Conservation (phyloP, 306 rosid species). For the Sechiopsis laciniata region DNA sequence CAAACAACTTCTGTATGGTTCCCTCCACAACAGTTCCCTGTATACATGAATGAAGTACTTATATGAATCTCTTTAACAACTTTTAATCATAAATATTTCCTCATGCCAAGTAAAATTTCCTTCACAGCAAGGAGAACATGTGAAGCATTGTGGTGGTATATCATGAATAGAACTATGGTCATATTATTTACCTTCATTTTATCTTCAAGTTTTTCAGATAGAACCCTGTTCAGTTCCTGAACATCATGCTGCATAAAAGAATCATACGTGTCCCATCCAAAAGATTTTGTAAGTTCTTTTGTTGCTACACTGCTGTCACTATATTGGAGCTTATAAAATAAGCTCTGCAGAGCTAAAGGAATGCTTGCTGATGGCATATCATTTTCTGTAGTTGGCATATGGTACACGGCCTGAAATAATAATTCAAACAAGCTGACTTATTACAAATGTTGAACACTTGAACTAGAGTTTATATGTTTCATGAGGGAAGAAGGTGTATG, state of each 20-base stretch:
- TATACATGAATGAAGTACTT: not conserved
- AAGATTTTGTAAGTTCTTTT: conserved; percentile 82
- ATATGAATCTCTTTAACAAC: not conserved
- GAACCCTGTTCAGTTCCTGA: conserved; percentile 78
- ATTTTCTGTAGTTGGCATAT: conserved; percentile 90
- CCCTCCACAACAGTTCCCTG: conserved; percentile 99
- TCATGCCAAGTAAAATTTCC: not conserved
- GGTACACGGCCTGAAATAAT: conserved; percentile 80
- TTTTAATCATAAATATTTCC: conserved; percentile 5
- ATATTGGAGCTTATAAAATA: conserved; percentile 85
- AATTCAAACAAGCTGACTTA: conserved; percentile 24
- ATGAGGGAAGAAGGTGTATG: not conserved
- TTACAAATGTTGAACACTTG: not conserved
- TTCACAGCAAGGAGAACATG: not conserved
- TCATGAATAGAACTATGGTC: conserved; percentile 19
- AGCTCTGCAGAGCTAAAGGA: conserved; percentile 81
- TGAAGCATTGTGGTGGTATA: too few species aligned
- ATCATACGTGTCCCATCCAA: conserved; percentile 94
- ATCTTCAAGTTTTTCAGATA: conserved; percentile 84
- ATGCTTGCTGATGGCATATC: conserved; percentile 85
- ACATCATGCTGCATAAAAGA: conserved; percentile 96
- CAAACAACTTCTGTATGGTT: conserved; percentile 95
- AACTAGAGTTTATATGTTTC: not conserved
- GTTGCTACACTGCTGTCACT: conserved; percentile 85
- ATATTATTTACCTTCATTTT: conserved; percentile 64